Conservation (phyloP, 2,329 filamentous ascomycete genomes). For the Trichoderma sp. region DNA sequence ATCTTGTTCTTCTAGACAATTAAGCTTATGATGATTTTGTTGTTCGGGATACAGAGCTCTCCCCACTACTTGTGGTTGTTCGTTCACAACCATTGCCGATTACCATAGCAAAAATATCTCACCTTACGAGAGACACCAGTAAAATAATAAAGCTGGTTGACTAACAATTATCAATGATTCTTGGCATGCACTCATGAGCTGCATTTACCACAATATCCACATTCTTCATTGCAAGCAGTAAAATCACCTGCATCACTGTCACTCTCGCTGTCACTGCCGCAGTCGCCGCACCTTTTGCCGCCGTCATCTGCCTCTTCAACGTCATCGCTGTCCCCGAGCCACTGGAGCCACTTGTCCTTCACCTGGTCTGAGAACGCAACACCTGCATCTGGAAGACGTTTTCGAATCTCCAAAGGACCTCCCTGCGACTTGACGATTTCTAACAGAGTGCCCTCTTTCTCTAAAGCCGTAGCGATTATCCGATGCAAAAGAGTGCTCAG, state of each 20-base stretch:
- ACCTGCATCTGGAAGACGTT: conserved; percentile 29
- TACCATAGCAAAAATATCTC: neutral
- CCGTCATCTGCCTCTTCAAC: neutral
- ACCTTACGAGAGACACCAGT: neutral
- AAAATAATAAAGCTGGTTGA: neutral
- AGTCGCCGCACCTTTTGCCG: conserved; percentile 22
- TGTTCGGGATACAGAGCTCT: neutral
- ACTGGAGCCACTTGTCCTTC: conserved; percentile 29
- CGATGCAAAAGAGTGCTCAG: conserved; percentile 31
- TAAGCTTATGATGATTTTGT: neutral
- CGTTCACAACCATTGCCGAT: neutral
- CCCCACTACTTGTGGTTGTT: neutral
- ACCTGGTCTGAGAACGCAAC: conserved; percentile 29
- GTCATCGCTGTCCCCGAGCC: conserved; percentile 23
- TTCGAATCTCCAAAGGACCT: conserved; percentile 29
- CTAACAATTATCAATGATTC: neutral
- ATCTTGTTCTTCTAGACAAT: neutral
- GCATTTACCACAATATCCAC: conserved; percentile 34
- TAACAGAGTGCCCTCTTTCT: conserved; percentile 25
- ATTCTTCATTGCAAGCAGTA: conserved; percentile 32
- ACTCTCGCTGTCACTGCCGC: conserved; percentile 23
- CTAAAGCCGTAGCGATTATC: conserved; percentile 23
- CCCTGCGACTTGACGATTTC: conserved; percentile 28
- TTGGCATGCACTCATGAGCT: neutral
- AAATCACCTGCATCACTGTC: conserved; percentile 27